These are phyloP conservation scores for Penicillium herquei DNA, from an alignment of 495 filamentous ascomycete species.

Conservation along the genomic window DNA sequence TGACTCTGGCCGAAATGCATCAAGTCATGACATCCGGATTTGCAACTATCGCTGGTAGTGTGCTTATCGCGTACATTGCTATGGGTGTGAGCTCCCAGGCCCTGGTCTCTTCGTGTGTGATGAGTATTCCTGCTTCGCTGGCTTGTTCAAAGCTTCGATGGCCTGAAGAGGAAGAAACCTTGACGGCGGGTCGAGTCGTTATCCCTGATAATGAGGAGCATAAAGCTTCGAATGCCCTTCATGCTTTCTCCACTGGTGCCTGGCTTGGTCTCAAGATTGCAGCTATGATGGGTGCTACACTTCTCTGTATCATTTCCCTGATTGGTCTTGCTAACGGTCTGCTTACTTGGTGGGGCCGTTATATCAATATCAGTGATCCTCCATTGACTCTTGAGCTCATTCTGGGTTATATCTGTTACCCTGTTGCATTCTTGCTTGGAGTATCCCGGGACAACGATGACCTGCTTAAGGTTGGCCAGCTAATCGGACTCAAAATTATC, in stretches of 20 bases:
- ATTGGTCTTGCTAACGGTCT: conserved; percentile 73
- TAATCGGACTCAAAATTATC: conserved; percentile 84
- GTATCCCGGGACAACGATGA: conserved; percentile 67
- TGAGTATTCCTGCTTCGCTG: conserved; percentile 87
- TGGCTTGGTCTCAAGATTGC: conserved; percentile 89
- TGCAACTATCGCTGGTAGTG: conserved; percentile 66
- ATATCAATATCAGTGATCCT: conserved; percentile 69
- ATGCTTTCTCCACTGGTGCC: conserved; percentile 83
- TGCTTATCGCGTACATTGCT: conserved; percentile 75
- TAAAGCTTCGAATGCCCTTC: conserved; percentile 69
- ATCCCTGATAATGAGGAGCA: conserved; percentile 72
- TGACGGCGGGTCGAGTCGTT: conserved; percentile 75
- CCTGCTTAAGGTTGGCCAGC: conserved; percentile 67
- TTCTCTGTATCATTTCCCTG: conserved; percentile 84
- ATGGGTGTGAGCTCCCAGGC: conserved; percentile 81
- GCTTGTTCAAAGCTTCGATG: conserved; percentile 85
- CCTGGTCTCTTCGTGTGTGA: conserved; percentile 83
- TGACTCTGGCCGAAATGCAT: conserved; percentile 83
- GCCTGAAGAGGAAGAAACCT: conserved; percentile 80
- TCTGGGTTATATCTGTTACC: conserved; percentile 81
- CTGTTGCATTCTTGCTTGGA: conserved; percentile 80
- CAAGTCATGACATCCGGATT: conserved; percentile 86
- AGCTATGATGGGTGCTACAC: conserved; percentile 74
- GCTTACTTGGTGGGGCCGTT: conserved; percentile 85
- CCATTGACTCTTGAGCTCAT: conserved; percentile 73